These are phyloP conservation scores for Tausonia pullulans DNA, from an alignment of 1,284 basidiomycete genomes.

Conservation along the genomic window DNA sequence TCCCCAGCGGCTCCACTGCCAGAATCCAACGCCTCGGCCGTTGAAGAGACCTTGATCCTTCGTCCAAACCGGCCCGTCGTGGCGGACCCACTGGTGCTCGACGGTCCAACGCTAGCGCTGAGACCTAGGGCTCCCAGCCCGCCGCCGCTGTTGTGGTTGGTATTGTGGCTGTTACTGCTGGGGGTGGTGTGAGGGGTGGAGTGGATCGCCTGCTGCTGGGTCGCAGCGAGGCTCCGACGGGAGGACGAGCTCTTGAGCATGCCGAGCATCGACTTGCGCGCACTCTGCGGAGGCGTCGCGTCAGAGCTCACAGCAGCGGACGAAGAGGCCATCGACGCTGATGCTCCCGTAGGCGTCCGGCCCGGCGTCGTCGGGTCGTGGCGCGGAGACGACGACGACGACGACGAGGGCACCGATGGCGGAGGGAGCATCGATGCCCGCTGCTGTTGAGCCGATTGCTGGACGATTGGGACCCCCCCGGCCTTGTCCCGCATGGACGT, in stretches of 20 bases:
- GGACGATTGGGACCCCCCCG: neutral
- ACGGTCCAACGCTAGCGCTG: no score
- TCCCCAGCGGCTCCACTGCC: conserved; percentile 6
- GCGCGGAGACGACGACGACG: neutral
- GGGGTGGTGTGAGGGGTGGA: no score
- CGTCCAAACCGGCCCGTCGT: no score
- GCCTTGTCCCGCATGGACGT: conserved; percentile 57
- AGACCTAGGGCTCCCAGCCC: no score
- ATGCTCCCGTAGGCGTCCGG: neutral
- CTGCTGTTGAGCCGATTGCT: neutral
- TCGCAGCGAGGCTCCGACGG: conserved; percentile 47
- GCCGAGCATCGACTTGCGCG: conserved; percentile 34
- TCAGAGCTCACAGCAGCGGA: no score
- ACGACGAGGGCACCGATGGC: conserved; percentile 1
- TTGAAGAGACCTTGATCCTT: no score
- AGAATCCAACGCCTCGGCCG: no score
- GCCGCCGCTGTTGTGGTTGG: no score
- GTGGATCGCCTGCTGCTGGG: conserved; percentile 21
- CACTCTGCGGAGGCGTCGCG: conserved; percentile 8
- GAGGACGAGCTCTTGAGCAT: conserved; percentile 72
- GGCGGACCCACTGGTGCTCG: no score
- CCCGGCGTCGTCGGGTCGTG: neutral
- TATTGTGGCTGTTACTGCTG: no score
- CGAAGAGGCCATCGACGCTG: neutral
- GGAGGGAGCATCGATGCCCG: no score